Percentiles rank a stretch among this genome's conserved stretches.
These are phyloP conservation scores for Plasmodium berghei DNA, from an alignment of 169 alveolate species.

Conservation along the genomic window DNA sequence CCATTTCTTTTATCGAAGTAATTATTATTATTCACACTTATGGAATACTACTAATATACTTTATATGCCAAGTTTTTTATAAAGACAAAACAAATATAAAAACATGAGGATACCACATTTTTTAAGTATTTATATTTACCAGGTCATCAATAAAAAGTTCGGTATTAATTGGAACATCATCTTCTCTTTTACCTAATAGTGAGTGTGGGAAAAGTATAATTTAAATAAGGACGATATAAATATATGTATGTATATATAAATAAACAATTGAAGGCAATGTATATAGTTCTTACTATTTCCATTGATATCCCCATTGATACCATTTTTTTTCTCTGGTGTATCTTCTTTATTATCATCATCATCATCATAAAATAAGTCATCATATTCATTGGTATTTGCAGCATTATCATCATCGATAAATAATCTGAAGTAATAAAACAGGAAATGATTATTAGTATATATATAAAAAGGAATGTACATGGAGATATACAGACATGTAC, in stretches of 20 bases:
- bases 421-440: slow-evolving; percentile 72
- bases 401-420: slow-evolving; percentile 91
- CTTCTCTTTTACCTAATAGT: slow-evolving; percentile 63
- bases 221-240: not conserved
- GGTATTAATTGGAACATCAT: slow-evolving; percentile 70
- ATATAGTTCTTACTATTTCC: slow-evolving; percentile 73
- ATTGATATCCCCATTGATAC: slow-evolving; percentile 73
- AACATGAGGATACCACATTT: too few relatives aligned
- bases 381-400: slow-evolving; percentile 87
- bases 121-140: slow-evolving; percentile 21
- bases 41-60: too few relatives aligned
- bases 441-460: not conserved
- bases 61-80: too few relatives aligned
- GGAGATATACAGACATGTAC: not conserved
- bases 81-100: too few relatives aligned
- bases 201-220: not conserved
- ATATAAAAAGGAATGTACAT: not conserved
- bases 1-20: not conserved
- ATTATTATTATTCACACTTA: not conserved
- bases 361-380: slow-evolving; percentile 84
- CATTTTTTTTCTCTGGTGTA: slow-evolving; percentile 69
- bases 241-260: not conserved
- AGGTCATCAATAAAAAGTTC: slow-evolving; percentile 62
- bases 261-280: not conserved
- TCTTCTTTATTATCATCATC: slow-evolving; percentile 76